These are phyloP conservation scores for Phanerodontia chrysosporium DNA, from an alignment of 768 basidiomycete species.

Conservation along the genomic window DNA sequence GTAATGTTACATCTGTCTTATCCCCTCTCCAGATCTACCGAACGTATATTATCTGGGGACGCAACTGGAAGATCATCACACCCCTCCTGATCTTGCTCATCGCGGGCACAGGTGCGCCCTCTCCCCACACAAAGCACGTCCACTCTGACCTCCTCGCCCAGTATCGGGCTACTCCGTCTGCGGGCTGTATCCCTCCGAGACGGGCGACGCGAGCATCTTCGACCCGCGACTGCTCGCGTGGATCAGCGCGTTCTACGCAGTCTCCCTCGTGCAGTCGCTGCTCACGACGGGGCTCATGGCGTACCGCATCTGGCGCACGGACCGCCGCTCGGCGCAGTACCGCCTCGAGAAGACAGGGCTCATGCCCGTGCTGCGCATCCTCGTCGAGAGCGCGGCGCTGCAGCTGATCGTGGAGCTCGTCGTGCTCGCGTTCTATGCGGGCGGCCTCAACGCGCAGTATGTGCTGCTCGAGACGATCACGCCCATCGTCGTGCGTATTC, in stretches of 20 bases:
- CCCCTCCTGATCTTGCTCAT: too few species aligned
- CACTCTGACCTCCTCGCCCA: too few species aligned
- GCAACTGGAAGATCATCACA: too few species aligned
- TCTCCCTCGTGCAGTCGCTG: conserved; percentile 21
- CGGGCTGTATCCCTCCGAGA: conserved; percentile 3
- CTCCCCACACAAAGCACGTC: too few species aligned
- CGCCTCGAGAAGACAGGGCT: conserved; percentile 11
- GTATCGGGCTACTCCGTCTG: too few species aligned
- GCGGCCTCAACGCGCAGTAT: conserved; percentile 19
- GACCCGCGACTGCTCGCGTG: conserved; percentile 16
- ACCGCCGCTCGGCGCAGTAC: conserved; percentile 6
- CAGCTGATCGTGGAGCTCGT: conserved; percentile 12
- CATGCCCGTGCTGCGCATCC: conserved; percentile 17
- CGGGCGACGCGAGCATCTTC: conserved; percentile 13
- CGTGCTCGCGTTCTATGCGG: conserved; percentile 16
- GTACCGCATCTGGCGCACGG: conserved; percentile 19
- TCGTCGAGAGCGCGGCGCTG: conserved; percentile 21
- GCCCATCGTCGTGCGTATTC: conserved; percentile 9
- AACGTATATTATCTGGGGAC: too few species aligned
- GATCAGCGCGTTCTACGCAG: conserved; percentile 19
- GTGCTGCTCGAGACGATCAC: conserved; percentile 15
- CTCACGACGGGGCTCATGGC: conserved; percentile 22
- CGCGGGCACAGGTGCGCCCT: too few species aligned
- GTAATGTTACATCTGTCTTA: too few species aligned
- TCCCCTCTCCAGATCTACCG: too few species aligned